These are phyloP conservation scores for Monosporascus sp. DNA, from an alignment of 2,329 filamentous ascomycete species.

Conservation along the genomic window DNA sequence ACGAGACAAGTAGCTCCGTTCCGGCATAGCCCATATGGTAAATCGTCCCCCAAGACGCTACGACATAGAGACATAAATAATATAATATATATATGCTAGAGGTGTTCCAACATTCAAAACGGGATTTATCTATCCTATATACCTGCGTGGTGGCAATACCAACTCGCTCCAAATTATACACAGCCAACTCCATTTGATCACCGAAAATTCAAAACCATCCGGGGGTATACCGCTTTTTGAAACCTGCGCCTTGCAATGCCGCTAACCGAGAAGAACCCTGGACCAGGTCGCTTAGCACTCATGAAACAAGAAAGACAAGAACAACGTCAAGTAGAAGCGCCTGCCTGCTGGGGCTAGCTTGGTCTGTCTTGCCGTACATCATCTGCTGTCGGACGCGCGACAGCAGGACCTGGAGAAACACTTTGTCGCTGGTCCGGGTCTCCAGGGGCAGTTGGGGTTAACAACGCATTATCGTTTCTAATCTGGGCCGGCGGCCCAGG, in stretches of 20 bases:
- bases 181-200: neutral
- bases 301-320: slow-evolving; percentile 5
- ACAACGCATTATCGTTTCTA: slow-evolving; percentile 8
- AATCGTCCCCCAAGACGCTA: too few species aligned
- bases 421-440: slow-evolving; percentile 13
- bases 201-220: neutral
- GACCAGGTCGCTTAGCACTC: neutral
- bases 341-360: slow-evolving; percentile 5
- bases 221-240: slow-evolving; percentile 6
- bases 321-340: slow-evolving; percentile 1
- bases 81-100: too few species aligned
- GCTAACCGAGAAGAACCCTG: slow-evolving; percentile 9
- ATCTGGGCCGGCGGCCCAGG: slow-evolving; percentile 5
- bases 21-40: too few species aligned
- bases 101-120: too few species aligned
- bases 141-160: neutral
- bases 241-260: slow-evolving; percentile 14
- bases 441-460: slow-evolving; percentile 3
- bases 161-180: neutral
- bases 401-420: neutral
- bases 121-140: too few species aligned
- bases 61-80: too few species aligned
- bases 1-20: too few species aligned
- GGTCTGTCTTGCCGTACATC: slow-evolving; percentile 13
- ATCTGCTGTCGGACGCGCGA: slow-evolving; percentile 19